These are phyloP conservation scores for Solanum chacoense DNA, from an alignment of 305 asterid species.

Conservation along the genomic window DNA sequence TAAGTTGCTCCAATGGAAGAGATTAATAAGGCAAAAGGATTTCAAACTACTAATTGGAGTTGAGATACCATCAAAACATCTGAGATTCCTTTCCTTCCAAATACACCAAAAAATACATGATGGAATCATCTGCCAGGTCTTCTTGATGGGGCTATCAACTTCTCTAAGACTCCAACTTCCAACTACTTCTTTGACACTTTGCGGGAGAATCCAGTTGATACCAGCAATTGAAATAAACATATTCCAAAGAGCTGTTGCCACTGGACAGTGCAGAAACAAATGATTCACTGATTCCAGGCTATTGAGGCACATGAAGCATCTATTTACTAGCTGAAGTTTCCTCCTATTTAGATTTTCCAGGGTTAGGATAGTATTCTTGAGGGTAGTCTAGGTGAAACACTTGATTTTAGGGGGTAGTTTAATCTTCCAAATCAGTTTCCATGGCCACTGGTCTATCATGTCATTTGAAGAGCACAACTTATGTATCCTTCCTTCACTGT, in stretches of 20 bases:
- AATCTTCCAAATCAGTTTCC: neutral
- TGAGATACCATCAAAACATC: neutral
- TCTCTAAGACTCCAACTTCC: neutral
- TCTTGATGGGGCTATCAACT: neutral
- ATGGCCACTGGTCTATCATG: neutral
- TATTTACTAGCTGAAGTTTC: neutral
- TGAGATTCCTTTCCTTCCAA: neutral
- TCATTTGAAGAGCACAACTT: neutral
- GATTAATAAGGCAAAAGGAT: neutral
- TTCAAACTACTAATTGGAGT: neutral
- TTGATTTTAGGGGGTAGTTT: neutral
- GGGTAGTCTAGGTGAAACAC: neutral
- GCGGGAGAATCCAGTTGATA: neutral
- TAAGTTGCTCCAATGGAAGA: neutral
- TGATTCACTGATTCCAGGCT: neutral
- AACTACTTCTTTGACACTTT: neutral
- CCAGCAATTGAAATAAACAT: neutral
- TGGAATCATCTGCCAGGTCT: neutral
- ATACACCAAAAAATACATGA: neutral
- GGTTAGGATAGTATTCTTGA: neutral
- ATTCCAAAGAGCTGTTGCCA: neutral
- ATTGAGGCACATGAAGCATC: neutral
- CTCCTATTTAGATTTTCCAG: neutral
- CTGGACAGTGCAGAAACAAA: neutral
- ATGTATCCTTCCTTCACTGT: neutral